phyloP scores from a whole-genome alignment of 495 filamentous ascomycete genomes.

The Aspergillus homomorphus region DNA sequence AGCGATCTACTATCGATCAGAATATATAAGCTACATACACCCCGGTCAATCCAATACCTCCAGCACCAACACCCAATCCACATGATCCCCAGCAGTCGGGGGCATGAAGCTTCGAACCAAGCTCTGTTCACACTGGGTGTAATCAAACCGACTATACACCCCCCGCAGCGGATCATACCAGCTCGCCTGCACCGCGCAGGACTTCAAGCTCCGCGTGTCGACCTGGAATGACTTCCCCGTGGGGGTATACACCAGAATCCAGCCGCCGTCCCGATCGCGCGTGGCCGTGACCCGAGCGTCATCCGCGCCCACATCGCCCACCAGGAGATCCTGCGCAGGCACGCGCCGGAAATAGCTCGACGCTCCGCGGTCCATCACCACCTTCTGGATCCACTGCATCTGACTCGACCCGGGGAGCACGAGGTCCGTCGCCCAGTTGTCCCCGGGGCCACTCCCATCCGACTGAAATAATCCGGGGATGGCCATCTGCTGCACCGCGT shows the following conservation, averaged over 20 bases:
- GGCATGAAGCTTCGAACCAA: background rate
- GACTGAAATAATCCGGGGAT: slow-evolving; percentile 4
- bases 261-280: background rate
- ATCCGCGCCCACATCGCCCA: slow-evolving; percentile 7
- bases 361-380: background rate
- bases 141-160: background rate
- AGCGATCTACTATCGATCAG: too few species aligned
- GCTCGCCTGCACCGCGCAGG: background rate
- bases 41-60: too few species aligned
- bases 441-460: background rate
- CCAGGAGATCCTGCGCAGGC: slow-evolving; percentile 10
- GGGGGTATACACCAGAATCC: slow-evolving; percentile 14
- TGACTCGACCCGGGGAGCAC: slow-evolving; percentile 4
- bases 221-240: slow-evolving; percentile 2
- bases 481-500: background rate
- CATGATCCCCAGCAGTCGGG: background rate
- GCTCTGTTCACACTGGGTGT: background rate
- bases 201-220: background rate
- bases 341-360: background rate
- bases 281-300: slow-evolving; percentile 4
- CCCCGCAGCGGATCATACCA: slow-evolving; percentile 5
- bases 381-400: slow-evolving; percentile 11
- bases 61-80: slow-evolving; percentile 8
- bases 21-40: too few species aligned
- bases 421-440: slow-evolving; percentile 1